These are phyloP conservation scores for Astragalus membranaceus DNA, from an alignment of 306 rosid genomes.

Conservation along the genomic window DNA sequence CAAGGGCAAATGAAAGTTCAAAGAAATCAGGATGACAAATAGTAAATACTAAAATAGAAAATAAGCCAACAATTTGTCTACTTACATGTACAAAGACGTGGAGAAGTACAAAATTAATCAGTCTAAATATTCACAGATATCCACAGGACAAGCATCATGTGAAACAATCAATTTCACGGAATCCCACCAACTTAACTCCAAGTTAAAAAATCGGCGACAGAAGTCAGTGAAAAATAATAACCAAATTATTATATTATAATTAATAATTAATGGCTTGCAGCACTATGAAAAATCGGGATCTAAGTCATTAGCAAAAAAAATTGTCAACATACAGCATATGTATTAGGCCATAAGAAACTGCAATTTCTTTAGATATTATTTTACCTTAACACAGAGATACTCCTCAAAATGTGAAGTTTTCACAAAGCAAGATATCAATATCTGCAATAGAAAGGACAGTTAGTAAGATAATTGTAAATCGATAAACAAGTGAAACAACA, in stretches of 20 bases:
- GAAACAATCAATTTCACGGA: neutral
- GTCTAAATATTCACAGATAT: neutral
- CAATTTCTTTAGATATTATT: conserved; percentile 9
- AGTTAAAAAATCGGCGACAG: neutral
- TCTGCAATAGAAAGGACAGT: conserved; percentile 45
- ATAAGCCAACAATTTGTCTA: neutral
- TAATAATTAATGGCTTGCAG: neutral
- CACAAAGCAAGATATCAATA: conserved; percentile 92
- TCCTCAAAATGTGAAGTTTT: conserved; percentile 95
- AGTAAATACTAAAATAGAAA: neutral
- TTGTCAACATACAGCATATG: neutral
- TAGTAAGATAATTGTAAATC: conserved; percentile 11
- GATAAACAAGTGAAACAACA: neutral
- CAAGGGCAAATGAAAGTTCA: neutral
- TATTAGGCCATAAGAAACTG: neutral
- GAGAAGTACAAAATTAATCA: neutral
- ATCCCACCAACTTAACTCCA: neutral
- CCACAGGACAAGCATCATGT: neutral
- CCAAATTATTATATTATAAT: neutral
- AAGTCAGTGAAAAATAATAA: neutral
- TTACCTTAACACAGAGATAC: conserved; percentile 92
- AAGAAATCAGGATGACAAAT: neutral
- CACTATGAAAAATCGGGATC: neutral
- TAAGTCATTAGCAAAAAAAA: neutral
- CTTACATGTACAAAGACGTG: neutral